Evolutionary conservation across 2,329 filamentous ascomycete species (phyloP).

Genomic region (Stemphylium lycopersici): DNA sequence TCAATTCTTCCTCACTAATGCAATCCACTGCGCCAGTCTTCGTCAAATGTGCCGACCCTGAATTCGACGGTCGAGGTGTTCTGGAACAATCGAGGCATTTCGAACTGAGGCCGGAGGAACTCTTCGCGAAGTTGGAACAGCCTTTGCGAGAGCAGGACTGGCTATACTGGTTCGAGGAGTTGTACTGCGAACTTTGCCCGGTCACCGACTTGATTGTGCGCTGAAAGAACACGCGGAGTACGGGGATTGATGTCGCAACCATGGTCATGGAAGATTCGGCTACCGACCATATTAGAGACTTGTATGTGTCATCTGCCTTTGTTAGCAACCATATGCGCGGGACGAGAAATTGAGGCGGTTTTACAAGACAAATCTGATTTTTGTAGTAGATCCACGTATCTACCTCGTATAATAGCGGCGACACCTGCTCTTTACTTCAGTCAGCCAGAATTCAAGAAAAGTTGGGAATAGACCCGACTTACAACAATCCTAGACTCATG

Average conservation of each 20-base stretch:
- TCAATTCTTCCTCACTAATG: too few species aligned
- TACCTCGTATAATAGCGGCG: constrained; percentile 1
- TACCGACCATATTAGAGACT: constrained; percentile 9
- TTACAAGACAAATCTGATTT: constrained; percentile 6
- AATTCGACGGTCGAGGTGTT: too few species aligned
- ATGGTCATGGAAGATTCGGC: constrained; percentile 9
- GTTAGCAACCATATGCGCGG: not conserved
- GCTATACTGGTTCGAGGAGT: too few species aligned
- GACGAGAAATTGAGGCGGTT: not conserved
- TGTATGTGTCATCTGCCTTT: constrained; percentile 2
- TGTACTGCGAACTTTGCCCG: too few species aligned
- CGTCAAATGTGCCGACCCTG: too few species aligned
- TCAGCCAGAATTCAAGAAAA: not conserved
- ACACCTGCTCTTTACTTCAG: not conserved
- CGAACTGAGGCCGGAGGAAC: not conserved
- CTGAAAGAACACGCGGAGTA: constrained; percentile 12
- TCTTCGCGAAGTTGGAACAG: too few species aligned
- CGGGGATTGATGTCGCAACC: constrained; percentile 7
- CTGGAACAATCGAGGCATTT: too few species aligned
- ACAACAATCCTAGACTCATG: constrained; percentile 21
- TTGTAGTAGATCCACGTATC: constrained; percentile 1
- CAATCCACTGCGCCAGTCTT: too few species aligned
- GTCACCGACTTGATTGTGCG: not conserved
- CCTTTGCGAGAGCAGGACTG: too few species aligned
- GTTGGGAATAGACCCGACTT: not conserved